Conservation (phyloP, 768 basidiomycete genomes). For the Termitomyces sp. region DNA sequence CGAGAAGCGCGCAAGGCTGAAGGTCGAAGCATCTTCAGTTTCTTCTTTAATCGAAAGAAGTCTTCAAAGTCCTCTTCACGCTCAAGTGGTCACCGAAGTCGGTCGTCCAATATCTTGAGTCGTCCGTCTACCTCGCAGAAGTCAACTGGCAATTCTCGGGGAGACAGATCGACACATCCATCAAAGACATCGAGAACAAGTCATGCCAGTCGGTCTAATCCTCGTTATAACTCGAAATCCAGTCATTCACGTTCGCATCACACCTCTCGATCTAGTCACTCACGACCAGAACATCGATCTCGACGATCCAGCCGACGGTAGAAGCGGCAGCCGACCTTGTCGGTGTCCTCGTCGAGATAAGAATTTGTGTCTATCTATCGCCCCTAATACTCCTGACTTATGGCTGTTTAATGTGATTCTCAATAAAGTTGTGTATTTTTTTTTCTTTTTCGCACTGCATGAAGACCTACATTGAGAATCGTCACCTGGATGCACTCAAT, state of each 20-base stretch:
- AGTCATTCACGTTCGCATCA: conserved; percentile 3
- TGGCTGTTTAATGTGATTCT: not conserved
- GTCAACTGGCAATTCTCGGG: conserved; percentile 9
- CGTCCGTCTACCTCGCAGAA: conserved; percentile 17
- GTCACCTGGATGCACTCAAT: too few relatives aligned
- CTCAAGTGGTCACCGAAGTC: conserved; percentile 10
- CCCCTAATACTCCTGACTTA: not conserved
- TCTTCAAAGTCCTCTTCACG: conserved; percentile 15
- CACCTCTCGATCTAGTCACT: conserved; percentile 1
- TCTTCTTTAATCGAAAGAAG: conserved; percentile 22
- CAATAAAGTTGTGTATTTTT: not conserved
- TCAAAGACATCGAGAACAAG: conserved; percentile 6
- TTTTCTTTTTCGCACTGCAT: not conserved
- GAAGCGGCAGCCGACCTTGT: not conserved
- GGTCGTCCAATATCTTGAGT: conserved; percentile 10
- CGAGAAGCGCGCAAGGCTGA: conserved; percentile 7
- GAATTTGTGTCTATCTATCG: conserved; percentile 4
- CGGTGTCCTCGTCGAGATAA: not conserved
- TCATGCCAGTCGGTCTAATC: conserved; percentile 2
- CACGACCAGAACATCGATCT: conserved; percentile 8
- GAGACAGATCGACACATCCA: conserved; percentile 8
- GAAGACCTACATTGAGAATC: too few relatives aligned
- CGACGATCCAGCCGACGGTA: conserved; percentile 14
- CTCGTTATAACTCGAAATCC: not conserved
- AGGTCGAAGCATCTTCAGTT: conserved; percentile 22